Percentiles rank a stretch among this genome's conserved stretches.
Evolutionary conservation across 116 monocot species (phyloP).

Genomic region (Zostera marina): DNA sequence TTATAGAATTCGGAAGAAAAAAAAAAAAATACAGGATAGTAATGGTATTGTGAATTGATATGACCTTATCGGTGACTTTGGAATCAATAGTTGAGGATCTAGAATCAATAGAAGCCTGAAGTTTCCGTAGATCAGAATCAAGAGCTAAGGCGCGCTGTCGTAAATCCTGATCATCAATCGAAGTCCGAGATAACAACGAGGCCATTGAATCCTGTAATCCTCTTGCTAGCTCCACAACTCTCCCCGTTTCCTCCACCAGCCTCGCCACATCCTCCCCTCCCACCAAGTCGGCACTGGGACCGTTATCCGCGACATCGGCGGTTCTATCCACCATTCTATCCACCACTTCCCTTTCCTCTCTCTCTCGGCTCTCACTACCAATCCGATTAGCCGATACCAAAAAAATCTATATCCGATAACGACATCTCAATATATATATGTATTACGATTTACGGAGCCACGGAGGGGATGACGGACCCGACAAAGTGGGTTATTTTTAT

Average conservation of each 20-base stretch:
- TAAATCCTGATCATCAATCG: conserved; percentile 61
- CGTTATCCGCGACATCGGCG: background rate
- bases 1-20: background rate
- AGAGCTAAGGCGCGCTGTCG: conserved; percentile 56
- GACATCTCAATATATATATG: too few species aligned
- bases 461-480: too few species aligned
- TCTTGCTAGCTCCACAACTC: conserved; percentile 42
- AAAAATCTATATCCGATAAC: too few species aligned
- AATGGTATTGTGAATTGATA: background rate
- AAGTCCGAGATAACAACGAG: conserved; percentile 35
- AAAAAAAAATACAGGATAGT: background rate
- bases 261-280: conserved; percentile 2
- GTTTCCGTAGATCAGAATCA: conserved; percentile 51
- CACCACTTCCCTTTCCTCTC: background rate
- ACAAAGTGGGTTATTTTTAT: too few species aligned
- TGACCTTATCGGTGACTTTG: conserved; percentile 42
- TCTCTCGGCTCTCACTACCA: background rate
- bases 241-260: conserved; percentile 29
- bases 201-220: conserved; percentile 80
- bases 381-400: background rate
- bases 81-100: conserved; percentile 10
- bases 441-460: too few species aligned
- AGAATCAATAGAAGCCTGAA: conserved; percentile 14
- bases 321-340: background rate
- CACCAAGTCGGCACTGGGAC: background rate